Evolutionary conservation across 73 alveolate genomes (phyloP).

Genomic region (Uronychia setigera): DNA sequence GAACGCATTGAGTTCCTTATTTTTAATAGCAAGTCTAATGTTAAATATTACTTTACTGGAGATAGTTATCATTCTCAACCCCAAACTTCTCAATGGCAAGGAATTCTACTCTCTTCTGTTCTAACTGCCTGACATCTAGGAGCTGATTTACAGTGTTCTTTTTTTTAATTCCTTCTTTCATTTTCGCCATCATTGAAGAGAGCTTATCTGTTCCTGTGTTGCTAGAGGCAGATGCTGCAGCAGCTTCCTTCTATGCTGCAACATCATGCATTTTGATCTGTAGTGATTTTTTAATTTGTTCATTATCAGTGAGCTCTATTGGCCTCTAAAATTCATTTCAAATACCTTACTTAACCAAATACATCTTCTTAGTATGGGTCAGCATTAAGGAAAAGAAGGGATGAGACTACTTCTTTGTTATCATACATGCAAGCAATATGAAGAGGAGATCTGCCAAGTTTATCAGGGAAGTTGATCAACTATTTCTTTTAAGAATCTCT

Average conservation of each 20-base stretch:
- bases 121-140: conserved; percentile 26
- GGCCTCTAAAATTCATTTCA: conserved; percentile 20
- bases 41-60: conserved; percentile 9
- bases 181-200: too few species aligned
- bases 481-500: conserved; percentile 7
- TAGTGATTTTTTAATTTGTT: conserved; percentile 21
- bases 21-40: conserved; percentile 28
- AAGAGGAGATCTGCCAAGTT: conserved; percentile 44
- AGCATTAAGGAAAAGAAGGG: conserved; percentile 31
- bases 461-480: conserved; percentile 39
- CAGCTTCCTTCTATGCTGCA: neutral
- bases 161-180: neutral
- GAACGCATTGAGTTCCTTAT: conserved; percentile 35
- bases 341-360: conserved; percentile 17
- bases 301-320: conserved; percentile 28
- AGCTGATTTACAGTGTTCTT: conserved; percentile 2
- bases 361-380: conserved; percentile 40
- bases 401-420: conserved; percentile 24
- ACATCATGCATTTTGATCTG: conserved; percentile 30
- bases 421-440: conserved; percentile 46
- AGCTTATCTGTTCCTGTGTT: too few species aligned
- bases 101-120: conserved; percentile 9
- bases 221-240: too few species aligned
- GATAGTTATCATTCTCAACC: conserved; percentile 45
- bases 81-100: conserved; percentile 29